Evolutionary conservation across 2,329 filamentous ascomycete species (phyloP).

Genomic region (Exophiala viscosa): DNA sequence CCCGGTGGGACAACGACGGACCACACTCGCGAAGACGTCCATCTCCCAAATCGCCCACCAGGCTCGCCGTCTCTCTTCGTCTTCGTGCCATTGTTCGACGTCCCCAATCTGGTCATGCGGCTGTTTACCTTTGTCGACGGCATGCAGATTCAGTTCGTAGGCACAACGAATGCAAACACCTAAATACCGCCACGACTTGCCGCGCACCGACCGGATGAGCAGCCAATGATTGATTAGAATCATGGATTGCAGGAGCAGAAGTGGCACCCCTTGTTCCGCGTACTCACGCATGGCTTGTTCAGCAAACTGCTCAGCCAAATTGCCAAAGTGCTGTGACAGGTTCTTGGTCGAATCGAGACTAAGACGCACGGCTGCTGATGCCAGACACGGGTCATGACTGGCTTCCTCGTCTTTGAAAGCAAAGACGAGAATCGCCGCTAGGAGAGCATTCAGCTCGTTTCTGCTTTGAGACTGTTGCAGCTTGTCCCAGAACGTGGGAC

Average conservation of each 20-base stretch:
- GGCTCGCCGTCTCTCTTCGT: slow-evolving; percentile 37
- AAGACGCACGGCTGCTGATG: background rate
- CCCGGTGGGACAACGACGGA: slow-evolving; percentile 36
- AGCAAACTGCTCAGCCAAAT: slow-evolving; percentile 27
- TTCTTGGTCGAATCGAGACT: background rate
- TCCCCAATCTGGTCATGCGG: slow-evolving; percentile 3
- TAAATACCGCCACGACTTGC: slow-evolving; percentile 35
- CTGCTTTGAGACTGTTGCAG: slow-evolving; percentile 21
- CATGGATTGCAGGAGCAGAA: slow-evolving; percentile 37
- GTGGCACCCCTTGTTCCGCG: slow-evolving; percentile 32
- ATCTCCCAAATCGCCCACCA: slow-evolving; percentile 45
- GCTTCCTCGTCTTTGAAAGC: background rate
- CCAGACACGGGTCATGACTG: background rate
- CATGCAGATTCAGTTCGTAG: slow-evolving; percentile 36
- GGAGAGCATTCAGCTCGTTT: slow-evolving; percentile 28
- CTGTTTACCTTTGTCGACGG: slow-evolving; percentile 16
- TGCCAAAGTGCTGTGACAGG: background rate
- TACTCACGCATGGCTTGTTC: slow-evolving; percentile 33
- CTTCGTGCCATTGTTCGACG: slow-evolving; percentile 22
- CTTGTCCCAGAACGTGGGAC: slow-evolving; percentile 31
- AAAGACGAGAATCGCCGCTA: slow-evolving; percentile 34
- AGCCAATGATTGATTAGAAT: slow-evolving; percentile 35
- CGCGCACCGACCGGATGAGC: slow-evolving; percentile 35
- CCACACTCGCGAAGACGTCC: slow-evolving; percentile 40
- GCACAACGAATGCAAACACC: slow-evolving; percentile 31